Percentiles rank a stretch among this genome's conserved stretches.
phyloP scores from a whole-genome alignment of 2,329 filamentous ascomycete species.

The Chaetomium globosum region DNA sequence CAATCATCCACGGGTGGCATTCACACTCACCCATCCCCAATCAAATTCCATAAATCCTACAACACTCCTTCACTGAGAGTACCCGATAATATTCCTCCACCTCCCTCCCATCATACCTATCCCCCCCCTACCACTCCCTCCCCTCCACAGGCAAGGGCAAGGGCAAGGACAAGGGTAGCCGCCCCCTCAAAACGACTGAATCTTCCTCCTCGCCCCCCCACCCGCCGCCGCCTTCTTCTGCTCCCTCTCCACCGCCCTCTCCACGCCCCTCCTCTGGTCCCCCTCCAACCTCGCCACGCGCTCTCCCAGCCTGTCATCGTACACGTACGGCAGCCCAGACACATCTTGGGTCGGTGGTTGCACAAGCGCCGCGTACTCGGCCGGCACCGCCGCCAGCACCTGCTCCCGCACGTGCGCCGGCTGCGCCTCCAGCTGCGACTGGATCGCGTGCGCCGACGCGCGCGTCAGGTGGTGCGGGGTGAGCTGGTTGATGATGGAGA shows the following conservation, averaged over 20 bases:
- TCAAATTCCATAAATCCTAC: background rate
- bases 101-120: background rate
- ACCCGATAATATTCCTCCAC: background rate
- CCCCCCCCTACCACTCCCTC: no score
- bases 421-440: conserved; percentile 16
- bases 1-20: no score
- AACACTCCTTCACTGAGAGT: no score
- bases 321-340: background rate
- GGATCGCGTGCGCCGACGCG: conserved; percentile 17
- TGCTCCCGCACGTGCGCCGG: conserved; percentile 26
- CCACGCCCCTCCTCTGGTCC: conserved; percentile 23
- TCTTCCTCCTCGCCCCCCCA: conserved; percentile 10
- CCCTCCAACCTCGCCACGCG: conserved; percentile 16
- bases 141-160: no score
- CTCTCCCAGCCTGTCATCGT: conserved; percentile 17
- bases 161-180: no score
- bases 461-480: conserved; percentile 20
- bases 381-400: conserved; percentile 22
- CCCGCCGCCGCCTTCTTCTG: background rate
- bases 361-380: conserved; percentile 1
- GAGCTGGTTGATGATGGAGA: background rate
- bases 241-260: background rate
- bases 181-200: conserved; percentile 1
- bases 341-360: background rate
- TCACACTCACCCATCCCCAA: background rate